Evolutionary conservation across 352 stramenopile species (phyloP).

Genomic region (Paralagenidium karlingii): DNA sequence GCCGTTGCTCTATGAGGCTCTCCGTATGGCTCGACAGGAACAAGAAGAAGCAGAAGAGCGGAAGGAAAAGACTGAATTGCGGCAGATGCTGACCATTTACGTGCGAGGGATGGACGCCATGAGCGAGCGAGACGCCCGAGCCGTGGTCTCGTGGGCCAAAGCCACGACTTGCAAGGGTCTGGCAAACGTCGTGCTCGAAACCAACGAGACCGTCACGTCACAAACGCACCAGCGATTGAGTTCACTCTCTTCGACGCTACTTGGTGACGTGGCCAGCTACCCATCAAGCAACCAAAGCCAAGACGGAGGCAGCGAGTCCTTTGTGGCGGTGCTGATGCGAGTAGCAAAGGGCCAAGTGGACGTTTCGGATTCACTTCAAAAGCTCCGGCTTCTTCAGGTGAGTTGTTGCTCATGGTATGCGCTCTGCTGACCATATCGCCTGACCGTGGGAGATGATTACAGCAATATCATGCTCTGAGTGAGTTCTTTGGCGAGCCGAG

Average conservation of each 20-base stretch:
- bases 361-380: conserved; percentile 22
- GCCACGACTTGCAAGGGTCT: conserved; percentile 24
- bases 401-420: too few relatives aligned
- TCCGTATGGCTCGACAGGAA: background rate
- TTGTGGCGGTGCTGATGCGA: conserved; percentile 52
- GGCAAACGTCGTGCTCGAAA: conserved; percentile 45
- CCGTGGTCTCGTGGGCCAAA: conserved; percentile 37
- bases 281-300: too few relatives aligned
- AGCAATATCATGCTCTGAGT: too few relatives aligned
- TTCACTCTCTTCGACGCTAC: too few relatives aligned
- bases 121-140: conserved; percentile 13
- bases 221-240: conserved; percentile 20
- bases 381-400: conserved; percentile 29
- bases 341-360: conserved; percentile 34
- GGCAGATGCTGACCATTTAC: conserved; percentile 29
- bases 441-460: too few relatives aligned
- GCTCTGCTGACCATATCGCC: too few relatives aligned
- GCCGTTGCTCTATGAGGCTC: background rate
- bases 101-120: conserved; percentile 37
- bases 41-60: background rate
- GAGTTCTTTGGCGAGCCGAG: too few relatives aligned
- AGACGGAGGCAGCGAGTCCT: conserved; percentile 19
- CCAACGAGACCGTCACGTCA: conserved; percentile 24
- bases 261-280: too few relatives aligned
- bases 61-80: background rate